These are phyloP conservation scores for Psidium guajava DNA, from an alignment of 345 rosid species.

Conservation along the genomic window DNA sequence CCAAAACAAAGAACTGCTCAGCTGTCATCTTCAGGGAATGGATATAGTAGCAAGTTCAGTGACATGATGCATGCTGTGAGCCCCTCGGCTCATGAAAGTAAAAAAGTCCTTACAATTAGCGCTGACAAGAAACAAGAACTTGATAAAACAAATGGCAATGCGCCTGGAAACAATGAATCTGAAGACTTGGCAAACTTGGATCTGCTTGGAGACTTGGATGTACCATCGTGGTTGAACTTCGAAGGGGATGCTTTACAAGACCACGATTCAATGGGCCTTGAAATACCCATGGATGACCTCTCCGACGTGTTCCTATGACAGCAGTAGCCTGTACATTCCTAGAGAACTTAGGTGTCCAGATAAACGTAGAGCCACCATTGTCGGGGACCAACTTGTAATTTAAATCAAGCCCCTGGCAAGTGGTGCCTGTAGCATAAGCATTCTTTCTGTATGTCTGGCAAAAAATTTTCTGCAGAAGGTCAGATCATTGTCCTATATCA, in stretches of 20 bases:
- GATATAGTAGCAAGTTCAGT: slow-evolving; percentile 4
- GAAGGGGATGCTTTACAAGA: slow-evolving; percentile 45
- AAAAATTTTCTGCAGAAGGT: neutral
- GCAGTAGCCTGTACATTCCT: neutral
- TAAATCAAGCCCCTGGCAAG: neutral
- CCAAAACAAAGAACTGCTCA: slow-evolving; percentile 42
- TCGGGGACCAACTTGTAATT: neutral
- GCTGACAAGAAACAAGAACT: slow-evolving; percentile 19
- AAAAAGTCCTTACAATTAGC: neutral
- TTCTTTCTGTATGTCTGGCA: neutral
- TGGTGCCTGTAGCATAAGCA: neutral
- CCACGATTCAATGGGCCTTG: slow-evolving; percentile 25
- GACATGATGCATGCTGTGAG: neutral
- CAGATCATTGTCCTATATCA: neutral
- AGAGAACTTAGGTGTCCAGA: neutral
- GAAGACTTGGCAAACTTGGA: slow-evolving; percentile 11
- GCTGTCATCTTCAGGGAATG: slow-evolving; percentile 28
- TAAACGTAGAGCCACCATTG: neutral
- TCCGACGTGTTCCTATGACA: slow-evolving; percentile 24
- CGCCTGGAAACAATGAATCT: slow-evolving; percentile 14
- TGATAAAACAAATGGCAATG: slow-evolving; percentile 3
- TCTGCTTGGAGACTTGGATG: slow-evolving; percentile 24
- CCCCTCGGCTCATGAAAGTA: slow-evolving; percentile 1
- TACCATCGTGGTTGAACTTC: slow-evolving; percentile 24
- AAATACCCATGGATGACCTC: slow-evolving; percentile 59